Conservation (phyloP, 768 basidiomycete species). For the Tephrocybe sp. region DNA sequence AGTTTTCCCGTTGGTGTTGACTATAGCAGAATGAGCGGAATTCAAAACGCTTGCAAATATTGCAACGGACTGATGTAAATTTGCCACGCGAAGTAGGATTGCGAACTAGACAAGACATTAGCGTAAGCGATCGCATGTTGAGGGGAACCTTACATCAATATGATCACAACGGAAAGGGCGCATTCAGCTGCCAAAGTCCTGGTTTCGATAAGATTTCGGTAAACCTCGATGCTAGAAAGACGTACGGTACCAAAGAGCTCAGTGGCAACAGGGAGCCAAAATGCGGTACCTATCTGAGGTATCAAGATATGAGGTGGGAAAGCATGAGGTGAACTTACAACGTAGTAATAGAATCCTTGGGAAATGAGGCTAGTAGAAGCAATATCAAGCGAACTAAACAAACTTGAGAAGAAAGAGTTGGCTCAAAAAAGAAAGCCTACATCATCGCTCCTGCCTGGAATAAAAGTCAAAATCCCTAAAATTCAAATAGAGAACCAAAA, state of each 20-base stretch:
- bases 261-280: conserved; percentile 32
- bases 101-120: conserved; percentile 26
- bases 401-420: conserved; percentile 13
- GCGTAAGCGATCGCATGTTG: not conserved
- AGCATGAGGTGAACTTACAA: conserved; percentile 18
- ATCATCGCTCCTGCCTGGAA: conserved; percentile 7
- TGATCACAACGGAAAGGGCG: conserved; percentile 32
- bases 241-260: conserved; percentile 28
- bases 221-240: not conserved
- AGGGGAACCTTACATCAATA: conserved; percentile 27
- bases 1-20: conserved; percentile 5
- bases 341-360: conserved; percentile 35
- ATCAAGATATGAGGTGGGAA: not conserved
- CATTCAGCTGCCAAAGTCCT: conserved; percentile 35
- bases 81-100: conserved; percentile 34
- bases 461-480: not conserved
- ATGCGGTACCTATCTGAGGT: conserved; percentile 28
- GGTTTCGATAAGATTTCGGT: not conserved
- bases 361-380: conserved; percentile 31
- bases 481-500: not conserved
- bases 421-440: not conserved
- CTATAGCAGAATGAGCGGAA: not conserved
- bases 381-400: conserved; percentile 24
- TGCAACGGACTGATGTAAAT: conserved; percentile 25
- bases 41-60: not conserved